Percentiles rank a stretch among this genome's conserved stretches.
Conservation (phyloP, 805 yeast species). For the Barnettozyma siamensis region DNA sequence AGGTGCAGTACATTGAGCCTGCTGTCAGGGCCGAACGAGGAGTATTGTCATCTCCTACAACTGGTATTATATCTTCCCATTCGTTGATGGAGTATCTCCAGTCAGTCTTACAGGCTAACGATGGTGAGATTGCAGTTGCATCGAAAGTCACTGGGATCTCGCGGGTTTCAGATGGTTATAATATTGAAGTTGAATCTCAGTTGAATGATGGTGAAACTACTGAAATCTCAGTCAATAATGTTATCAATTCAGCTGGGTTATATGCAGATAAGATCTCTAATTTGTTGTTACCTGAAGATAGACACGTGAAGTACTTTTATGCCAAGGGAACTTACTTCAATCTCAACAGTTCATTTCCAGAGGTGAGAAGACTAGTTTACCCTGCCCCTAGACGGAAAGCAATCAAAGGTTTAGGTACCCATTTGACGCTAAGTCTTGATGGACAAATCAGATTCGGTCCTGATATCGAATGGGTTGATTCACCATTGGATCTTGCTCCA, state of each 20-base stretch:
- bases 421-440: conserved; percentile 75
- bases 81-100: conserved; percentile 57
- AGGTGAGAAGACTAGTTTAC: conserved; percentile 55
- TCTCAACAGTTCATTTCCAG: conserved; percentile 42
- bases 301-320: conserved; percentile 54
- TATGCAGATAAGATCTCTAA: conserved; percentile 70
- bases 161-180: conserved; percentile 25
- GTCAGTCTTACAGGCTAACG: conserved; percentile 47
- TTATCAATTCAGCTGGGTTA: conserved; percentile 77
- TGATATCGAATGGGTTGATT: conserved; percentile 73
- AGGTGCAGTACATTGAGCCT: conserved; percentile 54
- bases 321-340: conserved; percentile 85
- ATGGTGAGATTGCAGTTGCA: conserved; percentile 60
- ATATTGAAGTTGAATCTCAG: conserved; percentile 26
- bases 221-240: conserved; percentile 44
- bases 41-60: conserved; percentile 66
- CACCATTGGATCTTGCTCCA: conserved; percentile 43
- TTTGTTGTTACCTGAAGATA: conserved; percentile 55
- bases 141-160: conserved; percentile 46
- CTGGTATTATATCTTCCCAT: conserved; percentile 84
- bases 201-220: conserved; percentile 30
- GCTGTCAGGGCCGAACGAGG: conserved; percentile 57
- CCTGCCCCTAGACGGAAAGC: conserved; percentile 68
- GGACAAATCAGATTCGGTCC: conserved; percentile 85
- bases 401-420: conserved; percentile 80